Evolutionary conservation across 768 basidiomycete genomes (phyloP).

Genomic region (Glaciozyma martinii): DNA sequence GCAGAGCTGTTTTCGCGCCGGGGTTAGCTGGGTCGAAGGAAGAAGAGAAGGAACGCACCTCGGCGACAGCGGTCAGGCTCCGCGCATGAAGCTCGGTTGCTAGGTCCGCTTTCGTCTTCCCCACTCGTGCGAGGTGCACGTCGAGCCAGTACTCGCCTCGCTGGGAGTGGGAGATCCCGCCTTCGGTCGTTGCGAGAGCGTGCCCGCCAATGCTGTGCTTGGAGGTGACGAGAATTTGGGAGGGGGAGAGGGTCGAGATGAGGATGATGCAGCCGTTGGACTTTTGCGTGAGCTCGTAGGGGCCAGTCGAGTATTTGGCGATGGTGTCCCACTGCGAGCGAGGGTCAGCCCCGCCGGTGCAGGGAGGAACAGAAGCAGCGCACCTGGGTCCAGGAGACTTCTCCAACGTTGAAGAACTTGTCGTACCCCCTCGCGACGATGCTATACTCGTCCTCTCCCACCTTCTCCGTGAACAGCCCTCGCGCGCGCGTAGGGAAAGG

Average conservation of each 20-base stretch:
- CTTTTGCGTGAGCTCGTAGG: conserved; percentile 81
- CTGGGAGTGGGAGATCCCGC: conserved; percentile 59
- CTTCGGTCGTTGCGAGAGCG: conserved; percentile 29
- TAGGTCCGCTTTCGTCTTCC: conserved; percentile 62
- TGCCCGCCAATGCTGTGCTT: conserved; percentile 73
- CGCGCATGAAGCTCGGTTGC: conserved; percentile 66
- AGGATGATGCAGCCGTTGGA: conserved; percentile 97
- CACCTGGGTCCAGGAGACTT: conserved; percentile 90
- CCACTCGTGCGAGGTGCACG: conserved; percentile 54
- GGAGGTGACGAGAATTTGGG: conserved; percentile 72
- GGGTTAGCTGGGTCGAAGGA: too few species aligned
- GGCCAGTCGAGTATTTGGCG: conserved; percentile 42
- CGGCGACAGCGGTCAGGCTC: conserved; percentile 81
- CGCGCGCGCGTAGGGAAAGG: conserved; percentile 93
- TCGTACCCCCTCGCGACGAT: conserved; percentile 91
- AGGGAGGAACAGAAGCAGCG: conserved; percentile 37
- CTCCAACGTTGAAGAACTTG: conserved; percentile 97
- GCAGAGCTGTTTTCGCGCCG: conserved; percentile 58
- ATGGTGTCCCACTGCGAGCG: conserved; percentile 33
- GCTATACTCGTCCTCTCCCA: conserved; percentile 33
- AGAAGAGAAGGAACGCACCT: conserved; percentile 49
- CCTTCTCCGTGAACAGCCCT: conserved; percentile 62
- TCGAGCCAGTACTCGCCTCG: conserved; percentile 76
- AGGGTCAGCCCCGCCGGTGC: background rate
- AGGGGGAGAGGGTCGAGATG: conserved; percentile 69